phyloP scores from a whole-genome alignment of 2,329 filamentous ascomycete species.

The Diaporthe velutina region DNA sequence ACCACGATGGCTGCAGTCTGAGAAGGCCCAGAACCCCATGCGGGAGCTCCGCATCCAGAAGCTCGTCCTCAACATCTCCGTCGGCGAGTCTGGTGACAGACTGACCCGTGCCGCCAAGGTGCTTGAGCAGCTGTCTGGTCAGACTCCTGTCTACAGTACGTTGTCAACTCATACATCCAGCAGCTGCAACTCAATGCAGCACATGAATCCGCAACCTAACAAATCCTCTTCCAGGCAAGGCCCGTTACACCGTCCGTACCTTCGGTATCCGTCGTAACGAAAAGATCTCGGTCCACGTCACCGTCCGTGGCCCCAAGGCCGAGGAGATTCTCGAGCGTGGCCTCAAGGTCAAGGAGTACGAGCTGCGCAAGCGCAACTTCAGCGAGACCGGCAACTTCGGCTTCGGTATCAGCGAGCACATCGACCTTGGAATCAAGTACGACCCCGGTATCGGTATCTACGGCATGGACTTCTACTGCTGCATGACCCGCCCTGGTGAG shows the following conservation, averaged over 20 bases:
- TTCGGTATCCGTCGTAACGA: constrained; percentile 99
- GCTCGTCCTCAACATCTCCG: constrained; percentile 99
- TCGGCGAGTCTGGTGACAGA: constrained; percentile 99
- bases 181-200: background rate
- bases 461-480: constrained; percentile 99
- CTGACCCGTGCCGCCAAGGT: constrained; percentile 99
- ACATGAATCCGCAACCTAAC: background rate
- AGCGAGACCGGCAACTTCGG: constrained; percentile 99
- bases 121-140: constrained; percentile 99
- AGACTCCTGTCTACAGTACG: constrained; percentile 99
- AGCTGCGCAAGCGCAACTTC: constrained; percentile 99
- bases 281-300: constrained; percentile 99
- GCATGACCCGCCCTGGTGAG: constrained; percentile 99
- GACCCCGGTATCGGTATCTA: constrained; percentile 98
- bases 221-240: constrained; percentile 79
- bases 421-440: constrained; percentile 99
- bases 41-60: constrained; percentile 99
- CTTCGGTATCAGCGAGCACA: constrained; percentile 99
- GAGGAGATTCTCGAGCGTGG: constrained; percentile 99
- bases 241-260: constrained; percentile 99
- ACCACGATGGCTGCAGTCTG: constrained; percentile 66
- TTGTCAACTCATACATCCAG: constrained; percentile 41
- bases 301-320: constrained; percentile 95
- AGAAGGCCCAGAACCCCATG: constrained; percentile 98
- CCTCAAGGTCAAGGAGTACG: constrained; percentile 99